Percentiles rank a stretch among this genome's conserved stretches.
phyloP scores from a whole-genome alignment of 768 basidiomycete species.

The Megacollybia marginata region DNA sequence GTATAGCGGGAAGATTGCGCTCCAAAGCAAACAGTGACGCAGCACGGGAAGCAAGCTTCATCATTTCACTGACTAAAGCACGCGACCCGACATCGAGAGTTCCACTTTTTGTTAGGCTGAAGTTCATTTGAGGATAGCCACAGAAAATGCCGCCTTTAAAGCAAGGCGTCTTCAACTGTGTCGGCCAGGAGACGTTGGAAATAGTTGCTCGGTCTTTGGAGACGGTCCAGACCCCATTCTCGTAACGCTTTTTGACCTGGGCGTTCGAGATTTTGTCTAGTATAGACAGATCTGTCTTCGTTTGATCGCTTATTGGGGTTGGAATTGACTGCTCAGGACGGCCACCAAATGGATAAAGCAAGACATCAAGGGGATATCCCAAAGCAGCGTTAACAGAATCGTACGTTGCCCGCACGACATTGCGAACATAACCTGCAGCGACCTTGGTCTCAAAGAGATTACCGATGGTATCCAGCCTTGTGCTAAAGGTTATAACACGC shows the following conservation, averaged over 20 bases:
- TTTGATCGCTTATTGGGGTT: neutral
- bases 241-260: too few species aligned
- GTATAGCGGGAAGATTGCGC: conserved; percentile 52
- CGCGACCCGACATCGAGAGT: conserved; percentile 34
- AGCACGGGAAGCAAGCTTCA: conserved; percentile 72
- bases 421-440: conserved; percentile 65
- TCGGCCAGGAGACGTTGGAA: too few species aligned
- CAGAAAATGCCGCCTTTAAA: conserved; percentile 18
- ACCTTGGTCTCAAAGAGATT: conserved; percentile 66
- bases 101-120: conserved; percentile 27
- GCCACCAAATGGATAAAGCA: conserved; percentile 38
- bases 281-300: conserved; percentile 17
- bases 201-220: too few species aligned
- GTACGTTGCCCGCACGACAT: conserved; percentile 61
- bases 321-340: conserved; percentile 1
- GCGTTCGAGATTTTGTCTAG: conserved; percentile 3
- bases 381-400: conserved; percentile 52
- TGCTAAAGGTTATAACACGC: conserved; percentile 74
- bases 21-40: conserved; percentile 68
- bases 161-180: too few species aligned
- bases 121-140: conserved; percentile 48
- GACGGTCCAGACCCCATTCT: too few species aligned
- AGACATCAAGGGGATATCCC: conserved; percentile 12
- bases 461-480: conserved; percentile 53
- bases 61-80: conserved; percentile 65